A percentile compares a stretch with the other conserved stretches of the same genome.
Evolutionary conservation across 805 yeast species (phyloP).

Genomic region (Yamadazyma insecticola): DNA sequence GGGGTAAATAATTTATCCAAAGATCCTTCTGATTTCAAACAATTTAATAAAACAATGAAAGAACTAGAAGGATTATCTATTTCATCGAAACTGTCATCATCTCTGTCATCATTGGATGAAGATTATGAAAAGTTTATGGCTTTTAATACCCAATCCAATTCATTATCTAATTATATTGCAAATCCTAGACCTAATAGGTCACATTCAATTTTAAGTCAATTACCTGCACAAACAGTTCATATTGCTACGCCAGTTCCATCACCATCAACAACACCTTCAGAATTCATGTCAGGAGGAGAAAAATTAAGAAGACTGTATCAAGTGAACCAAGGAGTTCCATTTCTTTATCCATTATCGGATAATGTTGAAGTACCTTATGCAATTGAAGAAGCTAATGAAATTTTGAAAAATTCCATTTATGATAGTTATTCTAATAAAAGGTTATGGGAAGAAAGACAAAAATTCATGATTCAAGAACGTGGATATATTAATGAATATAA

Average conservation of each 20-base stretch:
- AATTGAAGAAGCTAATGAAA: conserved; percentile 71
- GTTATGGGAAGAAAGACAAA: conserved; percentile 65
- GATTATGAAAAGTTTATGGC: conserved; percentile 32
- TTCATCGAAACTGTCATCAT: too few species aligned
- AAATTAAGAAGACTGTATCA: conserved; percentile 55
- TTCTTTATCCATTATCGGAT: conserved; percentile 51
- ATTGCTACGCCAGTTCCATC: conserved; percentile 89
- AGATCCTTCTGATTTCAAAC: conserved; percentile 12
- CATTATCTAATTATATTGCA: conserved; percentile 56
- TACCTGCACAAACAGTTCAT: conserved; percentile 56
- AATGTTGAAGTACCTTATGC: conserved; percentile 59
- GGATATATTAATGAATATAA: conserved; percentile 36
- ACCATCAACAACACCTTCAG: conserved; percentile 51
- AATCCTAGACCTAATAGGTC: conserved; percentile 50
- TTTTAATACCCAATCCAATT: conserved; percentile 41
- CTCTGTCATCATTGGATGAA: conserved; percentile 18
- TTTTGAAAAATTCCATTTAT: conserved; percentile 57
- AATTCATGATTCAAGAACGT: conserved; percentile 69
- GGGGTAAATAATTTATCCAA: conserved; percentile 19
- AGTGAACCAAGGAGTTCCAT: conserved; percentile 63
- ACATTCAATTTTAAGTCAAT: conserved; percentile 37
- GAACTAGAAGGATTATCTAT: conserved; percentile 7
- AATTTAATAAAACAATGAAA: conserved; percentile 26
- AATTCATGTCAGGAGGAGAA: conserved; percentile 43
- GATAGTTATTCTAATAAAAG: conserved; percentile 68